These are phyloP conservation scores for Lactuca saligna DNA, from an alignment of 129 eudicot genomes.

Conservation along the genomic window DNA sequence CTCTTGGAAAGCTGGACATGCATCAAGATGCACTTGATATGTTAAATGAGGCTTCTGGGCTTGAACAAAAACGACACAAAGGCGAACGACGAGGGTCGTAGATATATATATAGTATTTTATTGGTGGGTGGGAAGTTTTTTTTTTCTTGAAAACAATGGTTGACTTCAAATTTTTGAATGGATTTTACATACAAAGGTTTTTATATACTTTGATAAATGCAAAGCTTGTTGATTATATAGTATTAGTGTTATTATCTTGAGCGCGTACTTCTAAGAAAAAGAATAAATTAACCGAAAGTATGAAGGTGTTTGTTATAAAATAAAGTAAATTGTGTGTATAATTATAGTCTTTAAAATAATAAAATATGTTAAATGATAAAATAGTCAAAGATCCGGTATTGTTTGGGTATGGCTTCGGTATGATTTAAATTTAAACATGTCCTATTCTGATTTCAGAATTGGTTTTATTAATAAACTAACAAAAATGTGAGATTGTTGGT, in stretches of 20 bases:
- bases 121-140: neutral
- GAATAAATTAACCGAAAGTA: no score
- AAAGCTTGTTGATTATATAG: conserved; percentile 18
- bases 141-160: conserved; percentile 18
- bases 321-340: no score
- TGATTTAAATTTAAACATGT: no score
- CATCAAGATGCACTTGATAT: conserved; percentile 79
- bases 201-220: conserved; percentile 28
- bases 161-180: conserved; percentile 33
- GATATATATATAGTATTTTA: conserved; percentile 8
- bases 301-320: no score
- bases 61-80: conserved; percentile 72
- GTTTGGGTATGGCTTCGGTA: no score
- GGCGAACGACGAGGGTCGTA: conserved; percentile 40
- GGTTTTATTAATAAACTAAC: no score
- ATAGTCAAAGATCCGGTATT: no score
- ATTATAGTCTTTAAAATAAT: no score
- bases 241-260: neutral
- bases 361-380: no score
- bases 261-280: no score
- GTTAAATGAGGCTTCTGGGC: conserved; percentile 73
- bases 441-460: no score
- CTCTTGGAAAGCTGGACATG: conserved; percentile 77
- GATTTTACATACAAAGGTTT: conserved; percentile 24
- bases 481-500: no score